Base-by-base conservation (phyloP, 441 rosid genomes). In the Mallotus repandus region DNA sequence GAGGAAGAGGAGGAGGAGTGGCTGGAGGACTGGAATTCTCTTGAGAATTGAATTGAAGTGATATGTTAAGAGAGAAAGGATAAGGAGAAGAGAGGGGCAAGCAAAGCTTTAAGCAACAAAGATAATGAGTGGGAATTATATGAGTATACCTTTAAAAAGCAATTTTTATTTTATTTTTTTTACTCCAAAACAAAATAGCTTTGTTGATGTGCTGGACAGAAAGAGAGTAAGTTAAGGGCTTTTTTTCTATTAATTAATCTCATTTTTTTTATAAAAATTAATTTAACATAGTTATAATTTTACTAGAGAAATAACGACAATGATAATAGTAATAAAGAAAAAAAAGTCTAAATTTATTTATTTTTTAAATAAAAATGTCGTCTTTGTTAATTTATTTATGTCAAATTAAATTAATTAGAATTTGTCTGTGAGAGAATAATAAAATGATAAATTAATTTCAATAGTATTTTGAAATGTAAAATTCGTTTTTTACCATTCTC, bases 41-140 rank as follows among this genome's bases (percentile, higher is more conserved):
- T 49, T 43, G 66, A 72, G 73, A 76, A 72, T 32, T 76, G 69
- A 75, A 53, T 80, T 43, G 74, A 64, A 52, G 70, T 71, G 73
- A 76, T 71, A 68, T 72, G 52, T 62, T 50, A 25, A 35, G 69
- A 74, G 77, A 75, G 75, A 77, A 69, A 67, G 71, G 81, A 77
- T 73, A 79, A 82, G 81, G 57, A 69, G 55, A 68, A 56, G 78
- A 29, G 16, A 41, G 73, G 59, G 70, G 66, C 59, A 66, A 72
- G 77, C 11, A 2, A 19, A 49, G 70, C 85, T 84, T 86, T 82
- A 86, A 83, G 88, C 82, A 84, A 84, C 85, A 80, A 87, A 80
- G 85, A 84, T 85, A 81, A 86, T 82, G 91, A 85, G 89, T 81
- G 82, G 85, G 86, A 86, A 82, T 87, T 86, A 84, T 82, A 83